Base-by-base conservation (phyloP, 2,329 filamentous ascomycete species). In the Penicillium sp. region DNA sequence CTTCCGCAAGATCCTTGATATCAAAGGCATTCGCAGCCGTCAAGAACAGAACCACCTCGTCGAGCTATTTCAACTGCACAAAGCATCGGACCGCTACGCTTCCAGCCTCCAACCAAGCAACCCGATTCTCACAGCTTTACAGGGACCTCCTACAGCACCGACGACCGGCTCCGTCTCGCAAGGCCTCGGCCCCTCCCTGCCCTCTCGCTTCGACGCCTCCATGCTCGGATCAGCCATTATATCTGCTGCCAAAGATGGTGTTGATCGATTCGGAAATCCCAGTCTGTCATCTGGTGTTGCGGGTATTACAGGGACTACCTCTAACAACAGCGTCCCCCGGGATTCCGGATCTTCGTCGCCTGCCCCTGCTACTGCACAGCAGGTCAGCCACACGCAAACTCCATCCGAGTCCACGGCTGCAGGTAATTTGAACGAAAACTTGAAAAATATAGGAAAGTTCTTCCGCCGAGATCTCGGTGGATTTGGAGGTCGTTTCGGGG, bases 401-500 rank as follows among this genome's bases (percentile, higher is more conserved):
- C 56, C 64, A 49, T 57, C 57, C 8, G 59, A 68, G 48, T 58
- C 59, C 31, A 63, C 61, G 38, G 65, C 83, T 49, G 85, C 87
- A 64, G 84, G 83, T 7, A 90, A 88, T 47, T 83, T 96, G 59
- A 95, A 96, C 69, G 92, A 95, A 73, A 96, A 96, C 72, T 70
- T 97, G 73, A 92, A 90, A 76, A 96, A 90, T 70, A 89, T 99
- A 74, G 93, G 93, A 23, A 96, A 95, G 74, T 96, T 97, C 75
- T 97, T 97, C 77, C 85, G 88, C 57, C 80, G 93, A 58, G 93
- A 96, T 76, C 86, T 93, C 58, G 88, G 89, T 28, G 84, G 86
- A 2, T 81, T 93, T 58, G 87, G 88, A 2, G 84, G 83, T 10
- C 77, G 88, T 59, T 92, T 92, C 70, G 88, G 88, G 43, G 34